These are phyloP conservation scores for Linnemannia elongata DNA, from an alignment of 192 early-diverging fungal genomes.

Conservation along the genomic window DNA sequence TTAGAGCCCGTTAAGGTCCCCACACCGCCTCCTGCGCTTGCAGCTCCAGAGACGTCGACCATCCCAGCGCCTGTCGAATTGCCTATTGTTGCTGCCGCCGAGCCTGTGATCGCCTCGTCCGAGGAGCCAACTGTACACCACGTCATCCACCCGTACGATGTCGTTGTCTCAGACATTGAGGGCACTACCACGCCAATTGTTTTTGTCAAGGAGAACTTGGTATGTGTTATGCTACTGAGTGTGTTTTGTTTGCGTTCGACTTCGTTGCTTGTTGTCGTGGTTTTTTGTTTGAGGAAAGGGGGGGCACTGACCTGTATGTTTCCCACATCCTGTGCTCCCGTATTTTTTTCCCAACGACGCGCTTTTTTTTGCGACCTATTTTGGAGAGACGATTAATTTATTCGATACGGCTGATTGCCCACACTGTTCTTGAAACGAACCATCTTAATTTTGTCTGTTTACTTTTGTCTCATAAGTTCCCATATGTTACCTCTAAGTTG, in stretches of 20 bases:
- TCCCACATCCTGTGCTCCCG: neutral
- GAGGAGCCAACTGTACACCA: constrained; percentile 32
- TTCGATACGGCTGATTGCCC: neutral
- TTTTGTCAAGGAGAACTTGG: constrained; percentile 93
- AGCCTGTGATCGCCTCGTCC: constrained; percentile 15
- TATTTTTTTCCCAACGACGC: constrained; percentile 7
- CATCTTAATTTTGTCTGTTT: constrained; percentile 1
- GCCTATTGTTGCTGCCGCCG: neutral
- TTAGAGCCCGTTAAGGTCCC: neutral
- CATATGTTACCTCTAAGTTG: constrained; percentile 80
- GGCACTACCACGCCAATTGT: constrained; percentile 97
- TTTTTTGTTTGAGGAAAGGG: neutral
- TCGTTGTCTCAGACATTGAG: constrained; percentile 89
- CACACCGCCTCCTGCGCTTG: constrained; percentile 15
- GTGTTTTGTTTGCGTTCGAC: neutral
- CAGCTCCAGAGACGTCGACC: constrained; percentile 18
- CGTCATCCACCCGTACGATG: constrained; percentile 59
- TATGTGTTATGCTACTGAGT: constrained; percentile 23
- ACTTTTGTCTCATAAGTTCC: constrained; percentile 70
- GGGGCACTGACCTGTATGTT: neutral
- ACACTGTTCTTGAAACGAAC: neutral
- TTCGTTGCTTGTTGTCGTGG: neutral
- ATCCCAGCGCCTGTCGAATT: constrained; percentile 38
- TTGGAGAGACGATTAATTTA: neutral
- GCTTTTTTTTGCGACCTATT: neutral